Evolutionary conservation across 73 alveolate genomes (phyloP).

Genomic region (Paramecium primaurelia): DNA sequence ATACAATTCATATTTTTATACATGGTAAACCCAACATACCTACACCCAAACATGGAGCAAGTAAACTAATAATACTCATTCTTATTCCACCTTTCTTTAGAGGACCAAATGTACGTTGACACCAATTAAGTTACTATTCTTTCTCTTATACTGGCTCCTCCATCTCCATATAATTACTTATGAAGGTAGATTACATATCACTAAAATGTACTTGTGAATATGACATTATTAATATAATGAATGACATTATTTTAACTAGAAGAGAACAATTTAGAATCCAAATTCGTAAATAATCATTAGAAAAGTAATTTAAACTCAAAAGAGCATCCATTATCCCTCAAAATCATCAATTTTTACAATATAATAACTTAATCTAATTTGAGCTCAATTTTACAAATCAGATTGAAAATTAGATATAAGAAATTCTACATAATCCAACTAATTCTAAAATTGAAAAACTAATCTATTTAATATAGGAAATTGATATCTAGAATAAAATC

Average conservation of each 20-base stretch:
- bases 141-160: neutral
- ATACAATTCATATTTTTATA: neutral
- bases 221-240: neutral
- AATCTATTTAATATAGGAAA: neutral
- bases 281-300: neutral
- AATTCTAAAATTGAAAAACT: neutral
- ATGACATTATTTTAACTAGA: neutral
- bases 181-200: conserved; percentile 45
- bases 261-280: neutral
- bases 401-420: neutral
- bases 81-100: conserved; percentile 29
- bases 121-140: neutral
- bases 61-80: conserved; percentile 18
- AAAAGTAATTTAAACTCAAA: neutral
- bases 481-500: neutral
- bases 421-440: neutral
- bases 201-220: neutral
- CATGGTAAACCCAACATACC: conserved; percentile 52
- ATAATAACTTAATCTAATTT: neutral
- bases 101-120: neutral
- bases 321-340: neutral
- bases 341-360: neutral
- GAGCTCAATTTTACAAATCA: neutral
- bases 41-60: conserved; percentile 42
- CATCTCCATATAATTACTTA: conserved; percentile 29